A percentile compares a stretch with the other conserved stretches of the same genome.
phyloP scores from a whole-genome alignment of 441 rosid species.

The Arabidopsis lyrata region DNA sequence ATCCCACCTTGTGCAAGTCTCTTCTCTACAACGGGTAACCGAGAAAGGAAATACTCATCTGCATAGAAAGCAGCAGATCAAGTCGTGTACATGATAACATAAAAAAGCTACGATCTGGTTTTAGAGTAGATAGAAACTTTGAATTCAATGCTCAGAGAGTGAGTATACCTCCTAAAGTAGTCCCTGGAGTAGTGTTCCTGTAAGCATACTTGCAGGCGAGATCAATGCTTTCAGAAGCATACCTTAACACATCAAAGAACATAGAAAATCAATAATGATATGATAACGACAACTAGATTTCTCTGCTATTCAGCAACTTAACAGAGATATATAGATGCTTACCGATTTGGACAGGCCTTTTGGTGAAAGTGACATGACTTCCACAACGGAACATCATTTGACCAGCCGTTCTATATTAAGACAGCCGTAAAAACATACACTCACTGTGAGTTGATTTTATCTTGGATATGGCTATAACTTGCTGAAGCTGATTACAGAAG shows the following conservation, averaged over 20 bases:
- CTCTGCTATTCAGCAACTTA: neutral
- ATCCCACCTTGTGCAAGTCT: slow-evolving; percentile 88
- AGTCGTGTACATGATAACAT: neutral
- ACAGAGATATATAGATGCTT: slow-evolving; percentile 42
- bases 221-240: slow-evolving; percentile 82
- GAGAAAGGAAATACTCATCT: slow-evolving; percentile 87
- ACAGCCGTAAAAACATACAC: slow-evolving; percentile 30
- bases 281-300: neutral
- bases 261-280: neutral
- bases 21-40: slow-evolving; percentile 80
- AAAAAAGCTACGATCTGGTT: slow-evolving; percentile 21
- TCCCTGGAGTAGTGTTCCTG: slow-evolving; percentile 84
- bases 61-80: slow-evolving; percentile 34
- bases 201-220: slow-evolving; percentile 92
- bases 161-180: slow-evolving; percentile 69
- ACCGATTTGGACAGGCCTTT: slow-evolving; percentile 80
- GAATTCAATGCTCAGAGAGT: neutral
- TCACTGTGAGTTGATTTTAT: neutral
- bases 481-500: neutral
- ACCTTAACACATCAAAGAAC: slow-evolving; percentile 53
- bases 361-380: slow-evolving; percentile 57
- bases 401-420: slow-evolving; percentile 66
- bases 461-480: slow-evolving; percentile 8
- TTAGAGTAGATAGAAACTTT: slow-evolving; percentile 5
- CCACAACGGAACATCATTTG: slow-evolving; percentile 63